These are phyloP conservation scores for Macrophomina phaseolina DNA, from an alignment of 2,329 filamentous ascomycete species.

Conservation along the genomic window DNA sequence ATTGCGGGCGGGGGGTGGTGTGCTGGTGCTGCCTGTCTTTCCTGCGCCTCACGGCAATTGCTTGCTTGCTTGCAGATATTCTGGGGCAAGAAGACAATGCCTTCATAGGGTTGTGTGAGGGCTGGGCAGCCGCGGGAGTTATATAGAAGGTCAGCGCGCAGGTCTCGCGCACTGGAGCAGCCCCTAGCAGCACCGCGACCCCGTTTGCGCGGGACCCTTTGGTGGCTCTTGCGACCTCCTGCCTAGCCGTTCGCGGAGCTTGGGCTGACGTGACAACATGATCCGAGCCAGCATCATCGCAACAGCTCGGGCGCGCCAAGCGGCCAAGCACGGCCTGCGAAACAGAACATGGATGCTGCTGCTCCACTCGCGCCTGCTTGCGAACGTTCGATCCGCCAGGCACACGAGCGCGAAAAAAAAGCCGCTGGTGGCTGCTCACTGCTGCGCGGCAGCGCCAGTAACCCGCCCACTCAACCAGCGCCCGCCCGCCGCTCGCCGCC, in stretches of 20 bases:
- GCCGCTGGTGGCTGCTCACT: constrained; percentile 6
- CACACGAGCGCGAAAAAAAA: constrained; percentile 7
- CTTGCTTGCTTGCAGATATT: background rate
- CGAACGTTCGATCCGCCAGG: constrained; percentile 18
- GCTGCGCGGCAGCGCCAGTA: background rate
- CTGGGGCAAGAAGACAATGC: background rate
- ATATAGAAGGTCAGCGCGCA: constrained; percentile 25
- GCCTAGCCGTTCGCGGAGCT: constrained; percentile 27
- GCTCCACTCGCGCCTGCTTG: constrained; percentile 23
- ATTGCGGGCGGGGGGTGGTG: background rate
- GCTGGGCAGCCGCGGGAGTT: constrained; percentile 18
- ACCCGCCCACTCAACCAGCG: background rate
- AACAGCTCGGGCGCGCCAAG: constrained; percentile 24
- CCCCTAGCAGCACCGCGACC: constrained; percentile 22
- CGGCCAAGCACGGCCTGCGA: constrained; percentile 23
- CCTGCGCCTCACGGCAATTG: background rate
- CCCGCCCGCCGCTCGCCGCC: constrained; percentile 2
- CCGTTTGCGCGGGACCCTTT: constrained; percentile 21
- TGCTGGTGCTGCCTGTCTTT: background rate
- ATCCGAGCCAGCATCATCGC: constrained; percentile 28
- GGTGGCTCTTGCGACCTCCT: constrained; percentile 27
- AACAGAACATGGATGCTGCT: constrained; percentile 24
- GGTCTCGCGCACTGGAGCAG: constrained; percentile 17
- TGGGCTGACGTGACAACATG: constrained; percentile 27
- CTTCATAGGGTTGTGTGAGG: constrained; percentile 8